Conservation (phyloP, 305 asterid genomes). For the Fraxinus angustifolia region DNA sequence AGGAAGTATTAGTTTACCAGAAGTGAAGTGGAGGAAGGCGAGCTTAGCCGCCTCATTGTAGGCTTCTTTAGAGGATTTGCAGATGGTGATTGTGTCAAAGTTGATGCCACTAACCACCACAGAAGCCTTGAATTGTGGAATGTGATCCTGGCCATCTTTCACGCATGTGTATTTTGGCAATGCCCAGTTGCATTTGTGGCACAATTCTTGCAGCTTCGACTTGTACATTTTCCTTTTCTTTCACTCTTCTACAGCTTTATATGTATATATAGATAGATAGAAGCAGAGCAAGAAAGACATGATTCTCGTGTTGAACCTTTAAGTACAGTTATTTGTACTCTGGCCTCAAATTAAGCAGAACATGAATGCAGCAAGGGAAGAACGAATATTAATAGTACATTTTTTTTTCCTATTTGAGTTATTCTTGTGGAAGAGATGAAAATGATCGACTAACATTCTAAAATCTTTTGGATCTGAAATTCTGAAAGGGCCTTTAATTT, state of each 20-base stretch:
- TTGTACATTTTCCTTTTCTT: conserved; percentile 35
- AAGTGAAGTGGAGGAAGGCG: conserved; percentile 44
- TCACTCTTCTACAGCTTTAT: neutral
- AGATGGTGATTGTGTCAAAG: conserved; percentile 30
- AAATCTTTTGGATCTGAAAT: neutral
- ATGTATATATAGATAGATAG: neutral
- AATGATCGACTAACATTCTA: neutral
- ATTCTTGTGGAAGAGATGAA: neutral
- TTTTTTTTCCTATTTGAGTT: neutral
- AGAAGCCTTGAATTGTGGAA: conserved; percentile 51
- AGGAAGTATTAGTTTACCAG: conserved; percentile 21
- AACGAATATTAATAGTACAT: neutral
- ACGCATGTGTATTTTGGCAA: conserved; percentile 40
- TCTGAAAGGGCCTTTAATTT: neutral
- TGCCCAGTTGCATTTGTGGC: conserved; percentile 41
- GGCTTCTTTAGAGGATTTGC: conserved; percentile 48
- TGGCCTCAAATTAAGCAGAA: neutral
- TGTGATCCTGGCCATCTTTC: conserved; percentile 46
- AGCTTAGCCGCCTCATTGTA: conserved; percentile 42
- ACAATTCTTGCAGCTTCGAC: conserved; percentile 50
- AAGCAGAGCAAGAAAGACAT: conserved; percentile 5
- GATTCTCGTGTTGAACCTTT: conserved; percentile 10
- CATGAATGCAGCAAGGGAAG: neutral
- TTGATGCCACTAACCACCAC: conserved; percentile 39
- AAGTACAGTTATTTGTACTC: neutral